A percentile compares a stretch with the other conserved stretches of the same genome.
phyloP scores from a whole-genome alignment of 2,329 filamentous ascomycete genomes.

The Westerdykella ornata region DNA sequence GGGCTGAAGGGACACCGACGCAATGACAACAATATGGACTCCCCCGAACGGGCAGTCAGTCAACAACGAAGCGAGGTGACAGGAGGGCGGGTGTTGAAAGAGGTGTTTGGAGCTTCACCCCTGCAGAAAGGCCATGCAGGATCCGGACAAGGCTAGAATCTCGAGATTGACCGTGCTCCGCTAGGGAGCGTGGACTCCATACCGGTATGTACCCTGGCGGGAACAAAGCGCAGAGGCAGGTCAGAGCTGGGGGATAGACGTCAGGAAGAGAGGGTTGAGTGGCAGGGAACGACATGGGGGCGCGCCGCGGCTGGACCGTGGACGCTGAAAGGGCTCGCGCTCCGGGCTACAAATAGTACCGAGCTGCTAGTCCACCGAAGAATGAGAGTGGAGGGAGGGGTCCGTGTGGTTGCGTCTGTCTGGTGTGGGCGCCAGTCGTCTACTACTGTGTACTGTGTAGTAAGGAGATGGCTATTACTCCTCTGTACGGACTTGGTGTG shows the following conservation, averaged over 20 bases:
- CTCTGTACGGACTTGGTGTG: too few relatives aligned
- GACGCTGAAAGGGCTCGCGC: slow-evolving; percentile 4
- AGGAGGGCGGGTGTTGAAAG: slow-evolving; percentile 26
- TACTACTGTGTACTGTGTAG: too few relatives aligned
- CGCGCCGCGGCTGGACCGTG: too few relatives aligned
- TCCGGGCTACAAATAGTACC: slow-evolving; percentile 33
- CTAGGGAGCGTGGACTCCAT: slow-evolving; percentile 23
- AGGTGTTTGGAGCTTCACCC: slow-evolving; percentile 29
- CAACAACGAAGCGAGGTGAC: slow-evolving; percentile 28
- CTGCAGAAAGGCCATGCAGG: slow-evolving; percentile 33
- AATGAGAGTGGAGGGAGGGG: slow-evolving; percentile 10
- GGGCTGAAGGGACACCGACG: slow-evolving; percentile 28
- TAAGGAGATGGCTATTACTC: too few relatives aligned
- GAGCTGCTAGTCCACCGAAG: slow-evolving; percentile 20
- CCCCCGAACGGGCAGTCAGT: slow-evolving; percentile 21
- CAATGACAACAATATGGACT: slow-evolving; percentile 14
- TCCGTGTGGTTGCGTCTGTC: slow-evolving; percentile 16
- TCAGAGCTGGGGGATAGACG: slow-evolving; percentile 25
- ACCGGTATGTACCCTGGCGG: too few relatives aligned
- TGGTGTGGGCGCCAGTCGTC: slow-evolving; percentile 32
- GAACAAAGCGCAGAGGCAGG: slow-evolving; percentile 30
- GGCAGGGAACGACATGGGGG: slow-evolving; percentile 21
- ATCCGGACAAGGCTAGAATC: slow-evolving; percentile 33
- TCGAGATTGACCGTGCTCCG: slow-evolving; percentile 24
- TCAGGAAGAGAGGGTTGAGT: slow-evolving; percentile 13